phyloP scores from a whole-genome alignment of 257 asterid species.

The Gentiana macrophylla region DNA sequence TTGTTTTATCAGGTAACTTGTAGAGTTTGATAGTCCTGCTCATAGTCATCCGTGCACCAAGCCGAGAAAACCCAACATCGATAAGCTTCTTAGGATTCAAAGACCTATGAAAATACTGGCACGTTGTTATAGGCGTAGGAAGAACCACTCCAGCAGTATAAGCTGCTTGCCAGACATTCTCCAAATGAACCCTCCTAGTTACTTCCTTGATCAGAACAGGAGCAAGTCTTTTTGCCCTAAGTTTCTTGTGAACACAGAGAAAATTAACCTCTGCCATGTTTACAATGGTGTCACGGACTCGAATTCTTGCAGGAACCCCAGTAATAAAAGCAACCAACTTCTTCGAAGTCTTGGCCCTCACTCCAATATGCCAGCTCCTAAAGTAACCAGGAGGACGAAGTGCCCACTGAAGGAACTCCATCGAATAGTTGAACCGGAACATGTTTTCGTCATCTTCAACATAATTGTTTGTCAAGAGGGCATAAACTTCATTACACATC shows the following conservation, averaged over 20 bases:
- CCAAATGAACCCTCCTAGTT: conserved; percentile 42
- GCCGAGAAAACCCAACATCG: conserved; percentile 44
- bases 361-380: conserved; percentile 46
- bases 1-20: conserved; percentile 25
- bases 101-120: conserved; percentile 45
- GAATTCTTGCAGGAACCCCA: conserved; percentile 35
- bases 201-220: conserved; percentile 52
- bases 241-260: conserved; percentile 49
- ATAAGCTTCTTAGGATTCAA: conserved; percentile 43
- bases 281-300: conserved; percentile 29
- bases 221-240: conserved; percentile 44
- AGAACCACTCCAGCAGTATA: conserved; percentile 46
- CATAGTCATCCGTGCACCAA: conserved; percentile 51
- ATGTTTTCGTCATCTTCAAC: conserved; percentile 51
- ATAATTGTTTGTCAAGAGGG: conserved; percentile 31
- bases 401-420: conserved; percentile 51
- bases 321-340: conserved; percentile 44
- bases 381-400: conserved; percentile 38
- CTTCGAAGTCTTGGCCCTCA: conserved; percentile 32
- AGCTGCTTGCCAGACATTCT: conserved; percentile 50
- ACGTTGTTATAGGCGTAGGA: conserved; percentile 34
- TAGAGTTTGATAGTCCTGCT: conserved; percentile 38
- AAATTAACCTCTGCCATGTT: conserved; percentile 46
- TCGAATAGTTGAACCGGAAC: conserved; percentile 45
- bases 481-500: conserved; percentile 42